phyloP scores from a whole-genome alignment of 768 basidiomycete species.

The Crepidotus variabilis region DNA sequence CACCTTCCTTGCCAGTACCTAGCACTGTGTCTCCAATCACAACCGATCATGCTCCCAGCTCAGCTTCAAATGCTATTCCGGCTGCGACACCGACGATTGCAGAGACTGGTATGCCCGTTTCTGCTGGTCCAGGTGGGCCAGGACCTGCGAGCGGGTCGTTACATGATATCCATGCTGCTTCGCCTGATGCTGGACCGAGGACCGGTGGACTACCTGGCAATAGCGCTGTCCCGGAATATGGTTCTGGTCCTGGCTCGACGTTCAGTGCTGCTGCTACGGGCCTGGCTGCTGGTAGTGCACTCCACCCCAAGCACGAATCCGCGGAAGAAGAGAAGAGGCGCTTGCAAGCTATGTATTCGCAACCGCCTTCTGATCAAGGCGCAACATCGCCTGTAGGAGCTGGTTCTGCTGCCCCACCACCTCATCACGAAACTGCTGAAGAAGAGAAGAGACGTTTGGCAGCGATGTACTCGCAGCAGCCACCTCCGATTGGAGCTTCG shows the following conservation, averaged over 20 bases:
- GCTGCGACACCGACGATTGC: conserved; percentile 51
- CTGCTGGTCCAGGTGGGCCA: conserved; percentile 54
- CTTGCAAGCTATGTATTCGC: conserved; percentile 38
- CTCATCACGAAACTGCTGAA: conserved; percentile 43
- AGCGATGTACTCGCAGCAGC: conserved; percentile 21
- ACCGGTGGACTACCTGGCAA: conserved; percentile 12
- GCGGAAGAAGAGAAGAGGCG: conserved; percentile 66
- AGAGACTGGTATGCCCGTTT: conserved; percentile 73
- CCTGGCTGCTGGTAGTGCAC: conserved; percentile 28
- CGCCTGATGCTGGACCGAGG: conserved; percentile 30
- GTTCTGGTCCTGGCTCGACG: neutral
- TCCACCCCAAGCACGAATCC: conserved; percentile 34
- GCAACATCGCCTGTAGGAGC: neutral
- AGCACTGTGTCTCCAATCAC: conserved; percentile 8
- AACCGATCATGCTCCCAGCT: neutral
- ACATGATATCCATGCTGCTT: conserved; percentile 41
- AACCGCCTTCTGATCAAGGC: conserved; percentile 13
- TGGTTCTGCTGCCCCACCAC: too few species aligned
- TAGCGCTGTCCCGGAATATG: neutral
- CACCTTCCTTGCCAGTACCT: conserved; percentile 35
- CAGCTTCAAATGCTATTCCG: conserved; percentile 8
- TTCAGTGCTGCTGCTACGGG: neutral
- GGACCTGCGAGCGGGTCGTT: conserved; percentile 67
- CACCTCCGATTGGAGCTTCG: conserved; percentile 12
- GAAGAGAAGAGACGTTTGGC: conserved; percentile 60